A percentile compares a stretch with the other conserved stretches of the same genome.
Conservation (phyloP, 2,329 filamentous ascomycete genomes). For the Penicillium paneum region DNA sequence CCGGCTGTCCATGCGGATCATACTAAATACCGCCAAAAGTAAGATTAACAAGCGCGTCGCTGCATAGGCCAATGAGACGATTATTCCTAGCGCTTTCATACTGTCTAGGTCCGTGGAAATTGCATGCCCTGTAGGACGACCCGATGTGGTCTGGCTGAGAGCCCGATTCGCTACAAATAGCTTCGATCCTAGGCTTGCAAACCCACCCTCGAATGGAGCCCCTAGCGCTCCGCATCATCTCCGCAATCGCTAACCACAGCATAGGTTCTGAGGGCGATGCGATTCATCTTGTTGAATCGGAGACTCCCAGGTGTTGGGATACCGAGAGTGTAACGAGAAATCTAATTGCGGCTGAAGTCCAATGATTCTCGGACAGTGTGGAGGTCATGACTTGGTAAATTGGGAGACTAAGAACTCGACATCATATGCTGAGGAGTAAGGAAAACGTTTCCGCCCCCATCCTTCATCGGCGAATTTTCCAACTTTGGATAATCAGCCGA, state of each 20-base stretch:
- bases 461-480: not conserved
- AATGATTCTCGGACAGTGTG: not conserved
- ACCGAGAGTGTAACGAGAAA: not conserved
- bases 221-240: not conserved
- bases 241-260: not conserved
- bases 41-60: conserved; percentile 3
- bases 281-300: not conserved
- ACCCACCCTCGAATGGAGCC: not conserved
- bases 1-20: conserved; percentile 15
- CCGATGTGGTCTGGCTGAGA: not conserved
- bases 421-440: not conserved
- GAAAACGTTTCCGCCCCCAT: not conserved
- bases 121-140: conserved; percentile 4
- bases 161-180: conserved; percentile 8
- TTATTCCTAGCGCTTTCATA: not conserved
- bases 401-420: not conserved
- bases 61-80: conserved; percentile 5
- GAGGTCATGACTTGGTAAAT: not conserved
- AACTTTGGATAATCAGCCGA: too few relatives aligned
- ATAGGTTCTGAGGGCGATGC: not conserved
- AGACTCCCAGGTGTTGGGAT: not conserved
- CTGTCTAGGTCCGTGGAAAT: conserved; percentile 1
- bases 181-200: not conserved
- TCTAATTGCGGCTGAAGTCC: not conserved
- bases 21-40: conserved; percentile 18